phyloP scores from a whole-genome alignment of 2,329 filamentous ascomycete species.

The Colletotrichum tropicicola region DNA sequence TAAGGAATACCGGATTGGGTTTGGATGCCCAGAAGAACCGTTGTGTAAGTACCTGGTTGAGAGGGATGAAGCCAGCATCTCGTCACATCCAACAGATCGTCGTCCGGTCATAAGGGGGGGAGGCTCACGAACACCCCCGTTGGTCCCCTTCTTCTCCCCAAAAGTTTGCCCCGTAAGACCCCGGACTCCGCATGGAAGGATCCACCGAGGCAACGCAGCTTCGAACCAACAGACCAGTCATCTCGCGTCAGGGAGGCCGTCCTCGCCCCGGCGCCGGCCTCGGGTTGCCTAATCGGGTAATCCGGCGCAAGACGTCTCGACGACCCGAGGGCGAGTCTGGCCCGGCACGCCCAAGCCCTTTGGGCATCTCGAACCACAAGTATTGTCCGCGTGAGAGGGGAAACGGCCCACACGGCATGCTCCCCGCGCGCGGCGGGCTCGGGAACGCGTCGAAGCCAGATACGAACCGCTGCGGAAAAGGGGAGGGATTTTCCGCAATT shows the following conservation, averaged over 20 bases:
- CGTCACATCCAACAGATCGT: not conserved
- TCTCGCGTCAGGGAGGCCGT: not conserved
- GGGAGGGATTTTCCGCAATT: not conserved
- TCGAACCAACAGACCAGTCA: not conserved
- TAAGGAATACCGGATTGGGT: not conserved
- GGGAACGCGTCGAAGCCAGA: too few relatives aligned
- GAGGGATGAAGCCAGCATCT: not conserved
- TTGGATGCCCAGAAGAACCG: not conserved
- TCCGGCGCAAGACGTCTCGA: conserved; percentile 10
- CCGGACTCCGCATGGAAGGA: conserved; percentile 3
- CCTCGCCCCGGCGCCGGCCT: not conserved
- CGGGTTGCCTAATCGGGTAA: conserved; percentile 24
- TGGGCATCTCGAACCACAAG: not conserved
- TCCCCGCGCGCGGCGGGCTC: too few relatives aligned
- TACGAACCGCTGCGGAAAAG: not conserved
- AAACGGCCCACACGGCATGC: too few relatives aligned
- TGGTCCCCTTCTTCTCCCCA: not conserved
- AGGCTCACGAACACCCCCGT: not conserved
- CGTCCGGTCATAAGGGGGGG: not conserved
- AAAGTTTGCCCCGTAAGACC: conserved; percentile 8
- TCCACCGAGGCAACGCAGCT: not conserved
- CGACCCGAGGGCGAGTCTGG: not conserved
- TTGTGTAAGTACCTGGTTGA: too few relatives aligned
- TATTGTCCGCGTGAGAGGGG: too few relatives aligned
- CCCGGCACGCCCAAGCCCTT: not conserved